Evolutionary conservation across 306 rosid genomes (phyloP).

Genomic region (Medicago arabica): DNA sequence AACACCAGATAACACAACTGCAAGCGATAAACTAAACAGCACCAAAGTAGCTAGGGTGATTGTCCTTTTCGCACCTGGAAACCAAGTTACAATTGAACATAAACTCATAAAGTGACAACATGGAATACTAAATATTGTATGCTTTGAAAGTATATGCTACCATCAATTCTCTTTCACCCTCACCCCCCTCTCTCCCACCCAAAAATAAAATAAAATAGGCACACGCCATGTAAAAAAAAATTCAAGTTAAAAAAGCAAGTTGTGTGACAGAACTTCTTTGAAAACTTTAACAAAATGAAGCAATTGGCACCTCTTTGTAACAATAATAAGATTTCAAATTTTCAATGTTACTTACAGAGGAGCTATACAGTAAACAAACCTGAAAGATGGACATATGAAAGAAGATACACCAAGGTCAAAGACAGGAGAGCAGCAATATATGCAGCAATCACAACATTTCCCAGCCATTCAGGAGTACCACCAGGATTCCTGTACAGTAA

Average conservation of each 20-base stretch:
- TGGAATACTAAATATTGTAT: not conserved
- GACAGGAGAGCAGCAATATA: slow-evolving; percentile 64
- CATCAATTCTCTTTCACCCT: not conserved
- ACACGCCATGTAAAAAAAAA: not conserved
- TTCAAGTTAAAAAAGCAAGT: not conserved
- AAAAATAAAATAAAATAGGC: not conserved
- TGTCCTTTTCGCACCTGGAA: slow-evolving; percentile 69
- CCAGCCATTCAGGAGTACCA: slow-evolving; percentile 88
- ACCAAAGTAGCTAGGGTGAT: slow-evolving; percentile 64
- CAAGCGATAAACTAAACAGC: slow-evolving; percentile 67
- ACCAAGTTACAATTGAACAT: slow-evolving; percentile 36
- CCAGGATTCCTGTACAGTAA: slow-evolving; percentile 86
- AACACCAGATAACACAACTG: slow-evolving; percentile 57
- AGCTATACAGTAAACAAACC: slow-evolving; percentile 54
- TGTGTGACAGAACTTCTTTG: not conserved
- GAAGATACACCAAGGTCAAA: slow-evolving; percentile 87
- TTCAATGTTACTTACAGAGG: slow-evolving; percentile 19
- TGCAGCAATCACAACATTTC: slow-evolving; percentile 65
- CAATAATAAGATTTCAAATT: slow-evolving; percentile 6
- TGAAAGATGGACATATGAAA: slow-evolving; percentile 92
- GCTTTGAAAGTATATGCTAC: not conserved
- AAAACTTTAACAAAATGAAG: slow-evolving; percentile 11
- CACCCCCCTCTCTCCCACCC: not conserved
- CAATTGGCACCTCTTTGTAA: slow-evolving; percentile 11
- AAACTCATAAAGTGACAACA: slow-evolving; percentile 1